phyloP scores from a whole-genome alignment of 805 yeast species.

The Wickerhamomyces rabaulensis region DNA sequence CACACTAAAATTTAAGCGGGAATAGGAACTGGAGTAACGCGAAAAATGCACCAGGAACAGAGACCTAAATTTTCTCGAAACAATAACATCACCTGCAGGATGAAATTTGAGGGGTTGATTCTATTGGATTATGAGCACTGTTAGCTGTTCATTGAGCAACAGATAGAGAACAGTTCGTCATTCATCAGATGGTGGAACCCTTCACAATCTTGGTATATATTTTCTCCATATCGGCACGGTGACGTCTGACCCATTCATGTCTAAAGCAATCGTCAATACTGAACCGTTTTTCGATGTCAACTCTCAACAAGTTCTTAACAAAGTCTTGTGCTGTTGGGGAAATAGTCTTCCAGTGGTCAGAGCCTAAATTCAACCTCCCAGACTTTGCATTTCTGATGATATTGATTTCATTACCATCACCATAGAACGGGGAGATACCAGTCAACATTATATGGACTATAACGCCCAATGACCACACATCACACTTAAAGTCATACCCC shows the following conservation, averaged over 20 bases:
- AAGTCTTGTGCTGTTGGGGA: conserved; percentile 40
- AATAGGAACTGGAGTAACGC: neutral
- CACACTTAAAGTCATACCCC: conserved; percentile 56
- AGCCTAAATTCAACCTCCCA: conserved; percentile 35
- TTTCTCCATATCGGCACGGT: conserved; percentile 28
- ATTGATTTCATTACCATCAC: conserved; percentile 35
- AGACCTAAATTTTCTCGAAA: too few species aligned
- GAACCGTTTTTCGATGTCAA: conserved; percentile 33
- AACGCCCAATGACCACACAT: conserved; percentile 67
- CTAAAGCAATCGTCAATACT: conserved; percentile 34
- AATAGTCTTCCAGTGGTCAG: conserved; percentile 38
- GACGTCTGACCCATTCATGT: conserved; percentile 44
- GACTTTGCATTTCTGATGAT: conserved; percentile 37
- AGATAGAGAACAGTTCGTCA: too few species aligned
- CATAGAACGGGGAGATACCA: conserved; percentile 62
- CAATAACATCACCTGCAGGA: too few species aligned
- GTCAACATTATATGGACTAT: conserved; percentile 53
- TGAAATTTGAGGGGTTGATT: too few species aligned
- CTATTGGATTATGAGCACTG: too few species aligned
- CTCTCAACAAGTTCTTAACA: conserved; percentile 34
- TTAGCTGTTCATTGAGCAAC: too few species aligned
- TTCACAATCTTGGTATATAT: conserved; percentile 31
- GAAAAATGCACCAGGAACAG: neutral
- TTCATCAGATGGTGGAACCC: neutral
- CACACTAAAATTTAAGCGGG: neutral